Evolutionary conservation across 345 rosid species (phyloP), one percentile per base, ranked within the genome.

Genomic region (Hypericum perforatum): DNA sequence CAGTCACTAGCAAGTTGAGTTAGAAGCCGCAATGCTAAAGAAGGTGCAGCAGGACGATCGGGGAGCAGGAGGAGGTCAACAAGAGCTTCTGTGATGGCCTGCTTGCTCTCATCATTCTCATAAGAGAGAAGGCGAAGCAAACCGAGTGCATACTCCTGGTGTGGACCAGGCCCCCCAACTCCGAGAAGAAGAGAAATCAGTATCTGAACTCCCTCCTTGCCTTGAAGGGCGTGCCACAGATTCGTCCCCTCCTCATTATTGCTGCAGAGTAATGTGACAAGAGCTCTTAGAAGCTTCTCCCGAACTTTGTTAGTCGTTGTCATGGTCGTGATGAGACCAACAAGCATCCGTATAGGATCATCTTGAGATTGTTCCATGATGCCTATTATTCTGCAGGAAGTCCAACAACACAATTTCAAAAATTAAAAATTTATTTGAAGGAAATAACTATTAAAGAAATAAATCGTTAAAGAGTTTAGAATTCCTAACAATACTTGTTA

Each of bases 31-130:
- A 94, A 82, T 51, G 97, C 78, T 54, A 94, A 87, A 66, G 75
- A 78, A 49, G 99, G 99, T 63, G 99, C 99, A 54, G 95, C 90
- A 6, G 99, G 99, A 41, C 97, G 97, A 72, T 86, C 99, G 47
- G 99, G 99, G 74, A 94, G 89, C 47, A 96, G 97, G 60, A 94
- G 82, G 67, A 89, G 97, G 59, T 89, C 99, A 50, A 94, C 99
- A 78, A 95, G 97, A 66, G 99, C 99, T 62, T 97, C 97, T 47
- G 99, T 89, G 69, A 94, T 89, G 42, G 99, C 97, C 99, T 97
- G 89, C 75, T 94, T 94, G 69, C 99, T 94, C 67, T 94, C 99
- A 70, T 94, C 99, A 45, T 94, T 89, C 78, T 94, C 96, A 56
- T 86, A 76, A 22, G 99, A 89, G 56, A 94, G 70, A 65, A 94